Evolutionary conservation across 2,329 filamentous ascomycete genomes (phyloP), one percentile per base, ranked within the genome.

Genomic region (Phialophora expanda): DNA sequence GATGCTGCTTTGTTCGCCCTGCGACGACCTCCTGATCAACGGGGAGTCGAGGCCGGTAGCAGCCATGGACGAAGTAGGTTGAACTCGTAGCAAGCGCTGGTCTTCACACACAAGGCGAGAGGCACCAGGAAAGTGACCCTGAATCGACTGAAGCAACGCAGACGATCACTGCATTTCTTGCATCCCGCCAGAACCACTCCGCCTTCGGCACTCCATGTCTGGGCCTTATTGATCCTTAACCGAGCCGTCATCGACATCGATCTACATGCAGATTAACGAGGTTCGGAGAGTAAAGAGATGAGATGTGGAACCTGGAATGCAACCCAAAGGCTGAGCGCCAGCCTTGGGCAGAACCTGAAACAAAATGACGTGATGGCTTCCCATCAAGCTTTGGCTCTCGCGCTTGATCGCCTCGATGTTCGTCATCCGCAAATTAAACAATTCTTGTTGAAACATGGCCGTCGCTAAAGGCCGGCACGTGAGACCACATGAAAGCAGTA

Each of bases 291-390:
- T 26, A 50, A 32, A 50, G 61, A 59, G 38, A 65, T 61, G 56
- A 61, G 48, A n/a, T 9, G 48, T 60, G 62, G 56, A 17, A 32
- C 32, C 8, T 14, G 55, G 56, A 65, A 65, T 65, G 17, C 62
- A 65, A 32, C 20, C 14, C 4, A 41, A 56, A 55, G 62, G 60
- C 60, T 62, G 60, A 55, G 24, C 56, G 38, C 24, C 56, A 60
- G 56, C 56, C 56, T 60, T 24, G 56, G 56, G 14, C 26, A 17
- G 12, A 17, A 17, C 55, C 34, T 57, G 34, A 57, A 48, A 46
- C 20, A n/a, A 46, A 53, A 61, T 61, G 58, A 61, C 58, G 58
- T 24, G 41, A 30, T 55, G 30, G 46, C 12, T 11, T 9, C n/a
- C 20, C 20, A 44, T 61, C 46, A 53, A 61, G 51, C 58, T 38